Conservation (phyloP, 2,329 filamentous ascomycete species). For the Neofusicoccum parvum region DNA sequence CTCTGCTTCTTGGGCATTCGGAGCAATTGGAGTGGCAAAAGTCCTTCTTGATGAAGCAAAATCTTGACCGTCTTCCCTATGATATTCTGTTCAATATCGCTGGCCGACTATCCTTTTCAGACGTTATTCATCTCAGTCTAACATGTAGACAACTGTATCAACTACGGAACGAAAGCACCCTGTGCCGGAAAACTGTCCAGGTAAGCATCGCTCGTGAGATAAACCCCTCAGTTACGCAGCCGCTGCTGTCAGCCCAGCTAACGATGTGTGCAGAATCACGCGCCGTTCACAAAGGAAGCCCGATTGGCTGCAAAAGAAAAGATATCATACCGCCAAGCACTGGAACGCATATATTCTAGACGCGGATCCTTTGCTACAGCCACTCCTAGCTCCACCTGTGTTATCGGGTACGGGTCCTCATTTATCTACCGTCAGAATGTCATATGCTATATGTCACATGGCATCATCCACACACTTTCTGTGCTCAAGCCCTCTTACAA, state of each 20-base stretch:
- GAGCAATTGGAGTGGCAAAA: background rate
- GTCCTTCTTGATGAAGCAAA: conserved; percentile 30
- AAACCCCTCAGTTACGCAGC: background rate
- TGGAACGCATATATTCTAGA: conserved; percentile 64
- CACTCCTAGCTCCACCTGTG: conserved; percentile 62
- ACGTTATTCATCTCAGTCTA: conserved; percentile 53
- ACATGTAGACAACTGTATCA: conserved; percentile 55
- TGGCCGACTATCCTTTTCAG: conserved; percentile 25
- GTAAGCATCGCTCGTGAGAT: conserved; percentile 44
- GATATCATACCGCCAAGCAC: conserved; percentile 53
- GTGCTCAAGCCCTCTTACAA: background rate
- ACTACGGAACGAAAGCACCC: conserved; percentile 56
- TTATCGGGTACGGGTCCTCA: conserved; percentile 61
- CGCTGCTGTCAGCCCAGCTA: conserved; percentile 17
- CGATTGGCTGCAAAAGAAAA: conserved; percentile 37
- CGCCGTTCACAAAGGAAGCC: conserved; percentile 50
- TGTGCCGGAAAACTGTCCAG: conserved; percentile 61
- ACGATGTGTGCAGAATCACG: conserved; percentile 38
- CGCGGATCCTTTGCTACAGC: conserved; percentile 62
- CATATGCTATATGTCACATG: conserved; percentile 60
- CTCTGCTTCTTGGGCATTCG: background rate
- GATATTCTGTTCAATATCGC: conserved; percentile 66
- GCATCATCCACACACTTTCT: background rate
- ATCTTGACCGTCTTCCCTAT: conserved; percentile 57
- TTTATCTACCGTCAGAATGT: conserved; percentile 67